phyloP scores from a whole-genome alignment of 140 eudicot species.

The Senecio squalidus region DNA sequence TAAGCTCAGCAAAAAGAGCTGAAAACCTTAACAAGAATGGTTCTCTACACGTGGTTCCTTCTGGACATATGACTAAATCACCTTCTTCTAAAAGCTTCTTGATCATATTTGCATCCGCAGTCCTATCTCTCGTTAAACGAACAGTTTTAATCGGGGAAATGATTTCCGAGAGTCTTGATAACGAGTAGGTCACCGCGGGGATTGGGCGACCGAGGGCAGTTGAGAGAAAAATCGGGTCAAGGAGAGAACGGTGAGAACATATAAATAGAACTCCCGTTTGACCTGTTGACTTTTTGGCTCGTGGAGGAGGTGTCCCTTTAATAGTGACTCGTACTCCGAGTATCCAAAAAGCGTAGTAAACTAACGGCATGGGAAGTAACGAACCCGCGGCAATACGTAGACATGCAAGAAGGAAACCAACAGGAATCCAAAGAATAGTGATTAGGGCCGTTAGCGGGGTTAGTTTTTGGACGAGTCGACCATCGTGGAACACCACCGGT shows the following conservation, averaged over 20 bases:
- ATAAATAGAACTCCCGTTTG: conserved; percentile 41
- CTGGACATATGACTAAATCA: too few relatives aligned
- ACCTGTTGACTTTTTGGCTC: conserved; percentile 32
- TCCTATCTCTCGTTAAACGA: conserved; percentile 30
- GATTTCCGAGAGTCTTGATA: conserved; percentile 45
- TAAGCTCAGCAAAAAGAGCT: conserved; percentile 60
- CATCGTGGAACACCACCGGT: conserved; percentile 51
- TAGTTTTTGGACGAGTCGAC: too few relatives aligned
- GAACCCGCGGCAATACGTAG: too few relatives aligned
- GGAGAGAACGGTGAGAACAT: conserved; percentile 47
- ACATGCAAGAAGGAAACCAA: too few relatives aligned
- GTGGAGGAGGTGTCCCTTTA: conserved; percentile 47
- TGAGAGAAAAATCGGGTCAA: conserved; percentile 49
- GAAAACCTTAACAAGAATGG: conserved; percentile 62
- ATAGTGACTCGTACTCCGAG: conserved; percentile 47
- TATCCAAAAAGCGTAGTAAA: too few relatives aligned
- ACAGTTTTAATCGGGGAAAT: too few relatives aligned
- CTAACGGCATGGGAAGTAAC: conserved; percentile 45
- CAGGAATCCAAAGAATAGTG: conserved; percentile 42
- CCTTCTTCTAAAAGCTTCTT: conserved; percentile 46
- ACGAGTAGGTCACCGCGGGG: conserved; percentile 53
- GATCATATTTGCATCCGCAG: conserved; percentile 44
- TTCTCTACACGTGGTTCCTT: too few relatives aligned
- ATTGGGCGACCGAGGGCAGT: conserved; percentile 43
- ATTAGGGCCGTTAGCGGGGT: conserved; percentile 40